phyloP scores from a whole-genome alignment of 2,329 filamentous ascomycete genomes.

The Capronia epimyces region DNA sequence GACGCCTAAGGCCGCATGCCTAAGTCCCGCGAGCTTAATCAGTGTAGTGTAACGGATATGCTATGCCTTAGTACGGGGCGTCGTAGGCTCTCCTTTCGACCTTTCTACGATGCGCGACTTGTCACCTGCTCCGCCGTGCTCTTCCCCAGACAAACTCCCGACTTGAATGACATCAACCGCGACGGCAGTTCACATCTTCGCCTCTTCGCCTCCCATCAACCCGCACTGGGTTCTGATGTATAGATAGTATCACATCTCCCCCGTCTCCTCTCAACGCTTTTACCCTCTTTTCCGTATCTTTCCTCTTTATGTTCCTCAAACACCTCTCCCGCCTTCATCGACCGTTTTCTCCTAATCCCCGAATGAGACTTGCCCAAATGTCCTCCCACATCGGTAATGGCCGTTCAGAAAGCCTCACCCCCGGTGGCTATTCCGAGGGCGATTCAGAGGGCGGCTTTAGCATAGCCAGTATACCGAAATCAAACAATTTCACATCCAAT shows the following conservation, averaged over 20 bases:
- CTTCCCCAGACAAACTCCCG: background rate
- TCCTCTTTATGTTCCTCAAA: constrained; percentile 20
- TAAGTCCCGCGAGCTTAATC: too few relatives aligned
- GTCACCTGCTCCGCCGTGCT: too few relatives aligned
- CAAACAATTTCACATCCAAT: constrained; percentile 58
- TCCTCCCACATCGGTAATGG: constrained; percentile 37
- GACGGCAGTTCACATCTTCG: background rate
- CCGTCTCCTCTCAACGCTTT: background rate
- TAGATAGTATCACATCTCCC: background rate
- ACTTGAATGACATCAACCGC: background rate
- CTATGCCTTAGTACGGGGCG: too few relatives aligned
- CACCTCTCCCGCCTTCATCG: constrained; percentile 13
- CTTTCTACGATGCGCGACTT: too few relatives aligned
- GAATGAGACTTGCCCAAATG: constrained; percentile 43
- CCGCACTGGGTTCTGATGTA: background rate
- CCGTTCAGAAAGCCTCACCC: too few relatives aligned
- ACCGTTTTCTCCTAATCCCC: constrained; percentile 20
- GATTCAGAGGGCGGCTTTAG: constrained; percentile 7
- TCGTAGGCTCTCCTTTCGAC: too few relatives aligned
- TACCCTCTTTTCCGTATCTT: constrained; percentile 18
- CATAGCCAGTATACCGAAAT: constrained; percentile 54
- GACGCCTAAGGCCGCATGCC: too few relatives aligned
- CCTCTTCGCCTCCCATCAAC: background rate
- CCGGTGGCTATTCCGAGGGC: constrained; percentile 11
- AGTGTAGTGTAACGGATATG: too few relatives aligned